Base-by-base conservation (phyloP, 176 grass and related monocot species). In the Zea luxurians region DNA sequence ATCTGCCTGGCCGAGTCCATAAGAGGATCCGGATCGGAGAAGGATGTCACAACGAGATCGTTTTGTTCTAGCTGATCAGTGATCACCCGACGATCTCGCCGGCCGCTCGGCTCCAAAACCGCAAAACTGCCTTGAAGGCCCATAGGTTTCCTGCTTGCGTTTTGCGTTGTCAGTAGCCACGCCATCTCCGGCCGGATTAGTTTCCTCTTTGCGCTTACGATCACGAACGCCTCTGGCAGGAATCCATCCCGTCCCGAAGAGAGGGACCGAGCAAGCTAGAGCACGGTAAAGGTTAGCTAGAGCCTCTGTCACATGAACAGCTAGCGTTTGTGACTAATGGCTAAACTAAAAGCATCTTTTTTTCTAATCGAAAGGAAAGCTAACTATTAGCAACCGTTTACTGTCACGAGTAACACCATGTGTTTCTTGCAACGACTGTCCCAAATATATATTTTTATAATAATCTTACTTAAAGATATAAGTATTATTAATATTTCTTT, bases 231-330 rank as follows among this genome's bases (percentile, higher is more conserved):
- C 36, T 40, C 18, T 34, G 2, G 0, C 73, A 46, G 73, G 13
- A 27, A 43, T 13, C 18, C 15, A 44, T 21, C 18, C 12, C 13
- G 41, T 2, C 41, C 9, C 18, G 8, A 46, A 47, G 3, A 46
- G 12, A 35, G 57, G 47, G 61, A 76, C 73, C 11, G 74, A 77
- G 2, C 73, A 62, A 48, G 47, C 47, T 48, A 48, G 47, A 27
- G 27, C 27, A 27, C 27, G 27, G 27, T 27, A 27, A 27, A 27
- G 27, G 27, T 6, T 6, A 1, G 44, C 45, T 47, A 47, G 45
- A 17, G 10, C 10, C 8, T 6, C 8, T 27, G 18, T 64, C 61
- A 64, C 61, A 37, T 64, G 61, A 64, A 37, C 61, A 37, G 4
- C 11, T 49, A 5, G 48, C 13, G 20, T 61, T 61, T 34, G 4